Base-by-base conservation (phyloP, 1,139 yeast species). In the Blastobotrys elegans region DNA sequence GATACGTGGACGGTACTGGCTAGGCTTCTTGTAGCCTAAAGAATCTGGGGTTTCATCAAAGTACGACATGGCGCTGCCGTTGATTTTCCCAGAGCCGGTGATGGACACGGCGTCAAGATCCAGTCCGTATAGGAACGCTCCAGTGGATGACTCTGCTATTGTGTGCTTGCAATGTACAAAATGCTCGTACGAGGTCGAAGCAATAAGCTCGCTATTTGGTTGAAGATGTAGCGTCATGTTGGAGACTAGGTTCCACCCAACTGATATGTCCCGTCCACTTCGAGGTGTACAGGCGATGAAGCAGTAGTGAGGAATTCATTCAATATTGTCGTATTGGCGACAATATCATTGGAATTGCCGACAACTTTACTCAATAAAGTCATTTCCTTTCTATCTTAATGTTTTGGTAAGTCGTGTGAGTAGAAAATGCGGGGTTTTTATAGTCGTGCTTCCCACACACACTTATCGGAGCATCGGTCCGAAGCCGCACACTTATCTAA, bases 21-120 rank as follows among this genome's bases (percentile, higher is more conserved):
- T 35, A 13, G 50, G 50, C 16, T 22, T 11, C 13, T 42, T 21
- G 36, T 48, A 48, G 2, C 50, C 50, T 24, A 44, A 17, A 3
- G 34, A 40, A 21, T 48, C 45, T 11, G 40, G 31, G n/a, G 44
- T 43, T 5, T 18, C 35, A 6, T 34, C 43, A 34, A 48, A 48
- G 16, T 36, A 48, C 11, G 40, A 40, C 13, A 24, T 44, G 13
- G 49, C 49, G 33, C 45, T 48, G 24, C 43, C 43, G 24, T 27
- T 27, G 14, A 40, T 29, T 13, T 29, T 32, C 7, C 43, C 43
- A 13, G 30, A 27, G 2, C 50, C 50, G n/a, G 32, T 22, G 2
- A 48, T 20, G n/a, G 16, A 7, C 34, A 48, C 38, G 29, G 45
- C 45, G 7, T 11, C 24, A 11, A 34, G 34, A 16, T 38, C 43